Conservation (phyloP, 73 alveolate species). For the Paramecium tetraurelia region DNA sequence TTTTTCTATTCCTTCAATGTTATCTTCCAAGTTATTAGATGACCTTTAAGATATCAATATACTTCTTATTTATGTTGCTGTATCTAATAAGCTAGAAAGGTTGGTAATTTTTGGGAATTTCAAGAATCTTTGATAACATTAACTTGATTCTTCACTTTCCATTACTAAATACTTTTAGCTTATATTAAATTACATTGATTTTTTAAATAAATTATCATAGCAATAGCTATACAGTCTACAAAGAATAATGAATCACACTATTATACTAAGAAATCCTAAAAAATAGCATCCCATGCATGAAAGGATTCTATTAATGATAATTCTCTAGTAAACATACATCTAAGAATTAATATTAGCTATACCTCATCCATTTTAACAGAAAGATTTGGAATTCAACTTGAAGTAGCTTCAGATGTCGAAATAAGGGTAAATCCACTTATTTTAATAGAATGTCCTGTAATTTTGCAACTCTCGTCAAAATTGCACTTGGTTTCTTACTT, state of each 20-base stretch:
- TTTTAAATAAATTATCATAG: conserved; percentile 53
- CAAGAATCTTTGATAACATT: conserved; percentile 43
- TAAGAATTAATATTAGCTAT: background rate
- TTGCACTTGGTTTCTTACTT: conserved; percentile 53
- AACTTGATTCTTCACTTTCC: conserved; percentile 32
- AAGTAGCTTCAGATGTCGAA: conserved; percentile 41
- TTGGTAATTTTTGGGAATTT: conserved; percentile 18
- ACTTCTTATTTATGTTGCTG: background rate
- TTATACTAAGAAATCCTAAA: conserved; percentile 6
- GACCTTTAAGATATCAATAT: background rate
- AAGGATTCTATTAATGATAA: conserved; percentile 47
- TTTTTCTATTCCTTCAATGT: background rate
- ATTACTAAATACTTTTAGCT: background rate
- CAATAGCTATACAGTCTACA: conserved; percentile 51
- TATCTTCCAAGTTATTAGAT: background rate
- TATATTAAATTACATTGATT: conserved; percentile 4
- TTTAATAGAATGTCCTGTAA: conserved; percentile 36
- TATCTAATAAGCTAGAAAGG: background rate
- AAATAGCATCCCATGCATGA: conserved; percentile 55
- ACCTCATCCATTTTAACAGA: conserved; percentile 49
- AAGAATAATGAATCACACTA: conserved; percentile 26
- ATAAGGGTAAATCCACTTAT: conserved; percentile 37
- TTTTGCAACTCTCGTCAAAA: conserved; percentile 39
- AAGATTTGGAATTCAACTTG: conserved; percentile 54
- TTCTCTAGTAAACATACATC: conserved; percentile 62